A percentile compares a stretch with the other conserved stretches of the same genome.
Evolutionary conservation across 768 basidiomycete species (phyloP).

Genomic region (Panus rudis): DNA sequence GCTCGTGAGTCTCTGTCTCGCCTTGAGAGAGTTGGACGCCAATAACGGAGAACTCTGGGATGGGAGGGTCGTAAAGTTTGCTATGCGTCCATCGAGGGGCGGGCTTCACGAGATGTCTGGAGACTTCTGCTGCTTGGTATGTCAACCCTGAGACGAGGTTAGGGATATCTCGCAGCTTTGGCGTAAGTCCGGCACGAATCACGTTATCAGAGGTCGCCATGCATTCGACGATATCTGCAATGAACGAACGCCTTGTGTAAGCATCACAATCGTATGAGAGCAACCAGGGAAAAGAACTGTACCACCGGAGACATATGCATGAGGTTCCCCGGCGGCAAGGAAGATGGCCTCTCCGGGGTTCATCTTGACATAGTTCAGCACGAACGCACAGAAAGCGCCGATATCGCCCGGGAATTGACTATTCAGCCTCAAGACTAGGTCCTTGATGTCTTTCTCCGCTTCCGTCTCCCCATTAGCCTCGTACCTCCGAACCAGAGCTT

Average conservation of each 20-base stretch:
- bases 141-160: constrained; percentile 86
- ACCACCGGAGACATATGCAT: constrained; percentile 95
- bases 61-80: constrained; percentile 82
- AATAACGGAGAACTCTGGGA: constrained; percentile 89
- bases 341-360: constrained; percentile 87
- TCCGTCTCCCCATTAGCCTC: constrained; percentile 30
- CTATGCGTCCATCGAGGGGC: constrained; percentile 36
- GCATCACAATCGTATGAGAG: not conserved
- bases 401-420: constrained; percentile 87
- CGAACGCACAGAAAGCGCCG: constrained; percentile 85
- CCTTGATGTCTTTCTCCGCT: constrained; percentile 41
- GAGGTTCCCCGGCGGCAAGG: constrained; percentile 92
- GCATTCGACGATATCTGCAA: constrained; percentile 91
- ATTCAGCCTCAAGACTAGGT: constrained; percentile 57
- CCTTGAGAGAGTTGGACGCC: constrained; percentile 42
- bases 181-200: constrained; percentile 95
- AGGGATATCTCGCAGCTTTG: constrained; percentile 89
- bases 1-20: constrained; percentile 46
- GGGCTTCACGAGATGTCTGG: constrained; percentile 66
- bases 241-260: not conserved
- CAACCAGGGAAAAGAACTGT: constrained; percentile 16
- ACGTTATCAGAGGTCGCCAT: constrained; percentile 99
- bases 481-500: constrained; percentile 57
- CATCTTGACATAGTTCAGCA: constrained; percentile 82
- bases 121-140: constrained; percentile 64